Evolutionary conservation across 768 basidiomycete species (phyloP).

Genomic region (Ramaria rubella): DNA sequence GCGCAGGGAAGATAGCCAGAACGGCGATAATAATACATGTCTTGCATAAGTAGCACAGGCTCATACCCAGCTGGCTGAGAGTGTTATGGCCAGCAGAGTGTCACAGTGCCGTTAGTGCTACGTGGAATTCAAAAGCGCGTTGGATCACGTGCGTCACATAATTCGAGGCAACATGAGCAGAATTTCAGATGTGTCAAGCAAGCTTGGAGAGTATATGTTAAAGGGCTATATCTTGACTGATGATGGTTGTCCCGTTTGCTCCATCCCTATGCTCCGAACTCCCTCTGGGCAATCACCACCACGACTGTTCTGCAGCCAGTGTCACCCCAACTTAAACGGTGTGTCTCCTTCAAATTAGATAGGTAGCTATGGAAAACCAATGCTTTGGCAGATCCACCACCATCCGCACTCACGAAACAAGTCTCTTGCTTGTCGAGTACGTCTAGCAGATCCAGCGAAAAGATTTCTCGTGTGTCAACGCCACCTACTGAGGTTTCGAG

Average conservation of each 20-base stretch:
- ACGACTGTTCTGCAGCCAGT: conserved; percentile 9
- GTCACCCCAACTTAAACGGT: neutral
- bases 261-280: conserved; percentile 68
- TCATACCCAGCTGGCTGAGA: conserved; percentile 10
- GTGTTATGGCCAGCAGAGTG: too few species aligned
- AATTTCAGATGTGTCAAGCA: conserved; percentile 50
- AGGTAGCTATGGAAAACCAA: neutral
- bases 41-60: neutral
- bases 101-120: too few species aligned
- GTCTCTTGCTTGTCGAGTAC: conserved; percentile 24
- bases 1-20: neutral
- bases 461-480: conserved; percentile 59
- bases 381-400: neutral
- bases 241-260: conserved; percentile 46
- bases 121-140: too few species aligned
- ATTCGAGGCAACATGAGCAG: conserved; percentile 46
- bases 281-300: conserved; percentile 28
- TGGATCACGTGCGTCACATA: too few species aligned
- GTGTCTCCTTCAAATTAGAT: neutral
- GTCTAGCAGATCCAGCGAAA: conserved; percentile 39
- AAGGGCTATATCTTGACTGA: conserved; percentile 59
- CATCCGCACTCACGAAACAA: neutral
- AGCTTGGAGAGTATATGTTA: conserved; percentile 65
- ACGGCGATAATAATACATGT: neutral
- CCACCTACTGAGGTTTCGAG: conserved; percentile 73